Evolutionary conservation across 202 grass and related monocot genomes (phyloP), one percentile per base, ranked within the genome.

Genomic region (Digitaria exilis): DNA sequence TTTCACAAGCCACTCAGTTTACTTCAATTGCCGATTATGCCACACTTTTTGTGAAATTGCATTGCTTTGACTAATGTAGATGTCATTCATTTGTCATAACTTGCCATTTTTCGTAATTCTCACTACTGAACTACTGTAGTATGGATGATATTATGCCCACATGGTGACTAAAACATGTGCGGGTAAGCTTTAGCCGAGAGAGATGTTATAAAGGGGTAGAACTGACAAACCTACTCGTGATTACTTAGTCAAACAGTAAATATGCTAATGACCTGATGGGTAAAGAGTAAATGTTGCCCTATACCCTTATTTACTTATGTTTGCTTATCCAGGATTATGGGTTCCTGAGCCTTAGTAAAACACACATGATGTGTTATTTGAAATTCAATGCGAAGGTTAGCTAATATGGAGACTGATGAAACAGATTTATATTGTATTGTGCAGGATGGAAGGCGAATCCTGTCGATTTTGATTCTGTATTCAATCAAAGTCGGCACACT

Each of bases 361-460:
- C 62, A 18, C n/a, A 57, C 46, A 25, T 77, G 31, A 37, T 57
- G 43, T 76, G 45, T 66, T 66, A 37, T 39, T 73, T 16, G 37
- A 83, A 73, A 86, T 65, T 73, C 65, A 48, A 22, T 73, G 26
- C 29, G 7, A 50, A 31, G 48, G 28, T 12, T 48, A 71, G 28
- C 65, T 31, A 48, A 59, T 79, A 31, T 58, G 48, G 46, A 55
- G 49, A 66, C 10, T 51, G 51, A 68, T 39, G 65, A 39, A 39
- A 50, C 24, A 66, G 72, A 65, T 30, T 52, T 66, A 12, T 60
- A 31, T 58, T 79, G 39, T 60, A 28, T 65, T 45, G 66, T 88
- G 71, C 81, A 95, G 95, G 95, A 60, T 97, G 95, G 92, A 97
- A 97, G 86, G 90, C 92, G 39, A 97, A 97, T 76, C 95, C 95